Percentiles rank a stretch among this genome's conserved stretches.
These are phyloP conservation scores for Miscanthus sacchariflorus DNA, from an alignment of 202 grass and related monocot species.

Conservation along the genomic window DNA sequence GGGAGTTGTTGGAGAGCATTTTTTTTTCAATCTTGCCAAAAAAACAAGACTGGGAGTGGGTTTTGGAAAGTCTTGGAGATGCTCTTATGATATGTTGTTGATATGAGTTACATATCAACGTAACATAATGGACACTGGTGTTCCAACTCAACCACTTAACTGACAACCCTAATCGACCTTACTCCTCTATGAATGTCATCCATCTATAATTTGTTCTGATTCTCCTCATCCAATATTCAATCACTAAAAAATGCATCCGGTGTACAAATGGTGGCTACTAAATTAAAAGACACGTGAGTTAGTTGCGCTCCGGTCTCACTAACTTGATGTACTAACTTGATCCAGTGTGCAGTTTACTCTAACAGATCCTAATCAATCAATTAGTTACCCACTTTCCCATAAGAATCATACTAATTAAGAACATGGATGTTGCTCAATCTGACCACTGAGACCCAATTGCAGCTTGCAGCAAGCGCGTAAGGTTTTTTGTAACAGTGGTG, in stretches of 20 bases:
- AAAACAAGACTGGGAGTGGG: too few species aligned
- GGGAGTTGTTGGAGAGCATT: too few species aligned
- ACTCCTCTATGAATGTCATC: background rate
- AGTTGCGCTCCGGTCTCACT: background rate
- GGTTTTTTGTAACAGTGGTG: background rate
- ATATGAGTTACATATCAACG: background rate
- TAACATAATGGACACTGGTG: background rate
- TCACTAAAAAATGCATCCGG: background rate
- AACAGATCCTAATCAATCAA: background rate
- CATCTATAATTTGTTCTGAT: background rate
- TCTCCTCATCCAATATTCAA: background rate
- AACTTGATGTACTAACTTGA: background rate
- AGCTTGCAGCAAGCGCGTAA: background rate
- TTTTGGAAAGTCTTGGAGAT: too few species aligned
- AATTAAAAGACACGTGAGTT: conserved; percentile 20
- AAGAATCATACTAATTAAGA: background rate
- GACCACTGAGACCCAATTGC: background rate
- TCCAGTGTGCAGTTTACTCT: background rate
- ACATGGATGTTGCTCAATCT: background rate
- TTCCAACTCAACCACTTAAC: background rate
- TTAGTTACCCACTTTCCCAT: background rate
- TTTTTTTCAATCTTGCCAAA: too few species aligned
- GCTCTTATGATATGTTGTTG: too few species aligned
- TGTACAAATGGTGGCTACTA: background rate
- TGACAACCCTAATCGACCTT: background rate